Evolutionary conservation across 2,329 filamentous ascomycete genomes (phyloP).

Genomic region (Neurospora crassa): DNA sequence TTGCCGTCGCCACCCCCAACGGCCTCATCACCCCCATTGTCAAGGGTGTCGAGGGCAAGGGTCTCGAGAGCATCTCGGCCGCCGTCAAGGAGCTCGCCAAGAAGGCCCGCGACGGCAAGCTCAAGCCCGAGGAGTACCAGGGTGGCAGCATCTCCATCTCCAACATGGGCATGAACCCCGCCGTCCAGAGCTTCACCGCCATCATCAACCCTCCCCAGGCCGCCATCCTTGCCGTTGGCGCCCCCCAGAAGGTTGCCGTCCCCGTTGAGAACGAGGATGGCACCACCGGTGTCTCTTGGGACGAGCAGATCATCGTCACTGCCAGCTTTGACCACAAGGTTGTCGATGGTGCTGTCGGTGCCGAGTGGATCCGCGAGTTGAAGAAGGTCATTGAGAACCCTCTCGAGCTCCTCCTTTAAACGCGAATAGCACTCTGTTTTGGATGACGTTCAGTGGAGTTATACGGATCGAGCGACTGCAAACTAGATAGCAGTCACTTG

Average conservation of each 20-base stretch:
- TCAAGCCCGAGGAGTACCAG: conserved; percentile 99
- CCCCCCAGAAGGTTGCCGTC: conserved; percentile 88
- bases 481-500: background rate
- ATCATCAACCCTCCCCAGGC: conserved; percentile 99
- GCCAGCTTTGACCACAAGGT: conserved; percentile 99
- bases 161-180: conserved; percentile 99
- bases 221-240: conserved; percentile 88
- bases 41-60: conserved; percentile 75
- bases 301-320: conserved; percentile 93
- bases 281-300: conserved; percentile 68
- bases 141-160: conserved; percentile 98
- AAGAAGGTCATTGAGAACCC: conserved; percentile 99
- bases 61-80: conserved; percentile 77
- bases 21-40: conserved; percentile 98
- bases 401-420: conserved; percentile 81
- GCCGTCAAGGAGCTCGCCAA: conserved; percentile 95
- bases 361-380: conserved; percentile 91
- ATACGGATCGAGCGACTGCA: background rate
- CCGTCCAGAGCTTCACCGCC: conserved; percentile 93
- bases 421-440: background rate
- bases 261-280: conserved; percentile 80
- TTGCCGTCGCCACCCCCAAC: conserved; percentile 85
- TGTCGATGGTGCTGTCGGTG: conserved; percentile 90
- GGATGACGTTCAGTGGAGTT: background rate
- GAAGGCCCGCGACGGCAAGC: conserved; percentile 91